Evolutionary conservation across 352 stramenopile species (phyloP).

Genomic region (Phytophthora uliginosa): DNA sequence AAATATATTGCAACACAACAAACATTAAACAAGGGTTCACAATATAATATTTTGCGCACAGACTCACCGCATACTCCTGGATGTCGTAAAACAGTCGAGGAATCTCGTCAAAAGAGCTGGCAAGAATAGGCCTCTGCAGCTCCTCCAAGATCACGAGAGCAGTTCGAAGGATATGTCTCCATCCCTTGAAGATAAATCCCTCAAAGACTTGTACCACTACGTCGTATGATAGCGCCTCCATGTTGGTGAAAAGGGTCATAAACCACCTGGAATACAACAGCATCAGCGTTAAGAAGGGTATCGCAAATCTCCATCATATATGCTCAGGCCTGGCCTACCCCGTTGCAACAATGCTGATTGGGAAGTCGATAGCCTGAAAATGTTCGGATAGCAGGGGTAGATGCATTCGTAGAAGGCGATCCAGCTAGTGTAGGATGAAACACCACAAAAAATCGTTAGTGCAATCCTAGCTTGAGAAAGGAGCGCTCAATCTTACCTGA

Average conservation of each 20-base stretch:
- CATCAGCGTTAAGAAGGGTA: constrained; percentile 5
- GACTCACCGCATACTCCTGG: constrained; percentile 64
- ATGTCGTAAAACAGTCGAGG: constrained; percentile 83
- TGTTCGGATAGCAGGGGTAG: constrained; percentile 55
- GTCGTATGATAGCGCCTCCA: constrained; percentile 75
- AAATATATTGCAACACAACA: not conserved
- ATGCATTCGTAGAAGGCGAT: constrained; percentile 54
- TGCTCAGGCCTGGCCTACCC: constrained; percentile 41
- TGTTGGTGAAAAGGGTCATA: constrained; percentile 85
- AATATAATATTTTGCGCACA: not conserved
- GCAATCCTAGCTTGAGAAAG: not conserved
- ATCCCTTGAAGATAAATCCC: constrained; percentile 74
- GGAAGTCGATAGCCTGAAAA: constrained; percentile 69
- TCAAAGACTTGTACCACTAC: constrained; percentile 71
- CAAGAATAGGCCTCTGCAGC: constrained; percentile 62
- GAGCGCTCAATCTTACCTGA: constrained; percentile 45
- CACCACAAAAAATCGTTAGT: not conserved
- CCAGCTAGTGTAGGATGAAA: constrained; percentile 42
- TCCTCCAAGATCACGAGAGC: constrained; percentile 65
- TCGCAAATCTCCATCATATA: not conserved
- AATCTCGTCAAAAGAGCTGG: constrained; percentile 76
- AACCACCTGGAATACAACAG: constrained; percentile 65
- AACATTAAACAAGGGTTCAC: not conserved
- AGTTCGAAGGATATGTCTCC: constrained; percentile 79
- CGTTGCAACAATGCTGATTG: constrained; percentile 75